These are phyloP conservation scores for Yarrowia hollandica DNA, from an alignment of 805 yeast species.

Conservation along the genomic window DNA sequence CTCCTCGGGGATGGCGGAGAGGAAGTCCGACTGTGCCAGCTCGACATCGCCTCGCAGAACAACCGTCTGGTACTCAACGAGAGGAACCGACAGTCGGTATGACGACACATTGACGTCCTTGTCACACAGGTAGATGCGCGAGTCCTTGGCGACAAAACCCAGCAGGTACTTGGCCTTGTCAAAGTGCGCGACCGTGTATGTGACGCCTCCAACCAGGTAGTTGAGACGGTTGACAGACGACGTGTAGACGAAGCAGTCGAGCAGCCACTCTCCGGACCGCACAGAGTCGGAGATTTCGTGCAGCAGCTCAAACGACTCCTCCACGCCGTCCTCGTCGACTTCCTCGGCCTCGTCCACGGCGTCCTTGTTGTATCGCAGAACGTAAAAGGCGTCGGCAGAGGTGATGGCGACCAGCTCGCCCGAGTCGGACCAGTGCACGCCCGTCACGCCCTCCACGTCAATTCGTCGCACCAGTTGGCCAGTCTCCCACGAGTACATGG, in stretches of 20 bases:
- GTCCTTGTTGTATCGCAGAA: slow-evolving; percentile 71
- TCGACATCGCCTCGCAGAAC: slow-evolving; percentile 94
- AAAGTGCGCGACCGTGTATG: slow-evolving; percentile 88
- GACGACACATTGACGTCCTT: slow-evolving; percentile 82
- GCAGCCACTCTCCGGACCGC: slow-evolving; percentile 92
- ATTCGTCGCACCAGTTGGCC: slow-evolving; percentile 83
- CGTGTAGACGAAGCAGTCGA: slow-evolving; percentile 93
- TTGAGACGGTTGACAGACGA: slow-evolving; percentile 84
- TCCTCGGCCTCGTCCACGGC: slow-evolving; percentile 58
- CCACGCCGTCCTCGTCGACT: slow-evolving; percentile 75
- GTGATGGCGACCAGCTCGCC: slow-evolving; percentile 84
- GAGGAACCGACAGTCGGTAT: slow-evolving; percentile 78
- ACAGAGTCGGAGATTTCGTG: slow-evolving; percentile 79
- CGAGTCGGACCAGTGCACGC: slow-evolving; percentile 88
- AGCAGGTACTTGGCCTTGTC: slow-evolving; percentile 82
- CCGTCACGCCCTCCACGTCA: slow-evolving; percentile 74
- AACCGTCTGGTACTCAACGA: slow-evolving; percentile 92
- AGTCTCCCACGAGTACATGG: slow-evolving; percentile 92
- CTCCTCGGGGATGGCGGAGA: slow-evolving; percentile 57
- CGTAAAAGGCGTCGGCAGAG: slow-evolving; percentile 70
- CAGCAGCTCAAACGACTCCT: slow-evolving; percentile 78
- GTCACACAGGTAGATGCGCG: slow-evolving; percentile 86
- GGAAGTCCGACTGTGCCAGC: slow-evolving; percentile 61
- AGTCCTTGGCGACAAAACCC: slow-evolving; percentile 89
- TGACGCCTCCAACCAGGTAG: slow-evolving; percentile 92